Evolutionary conservation across 148 eudicot genomes (phyloP), one percentile per base, ranked within the genome.

Genomic region (Silene conica): DNA sequence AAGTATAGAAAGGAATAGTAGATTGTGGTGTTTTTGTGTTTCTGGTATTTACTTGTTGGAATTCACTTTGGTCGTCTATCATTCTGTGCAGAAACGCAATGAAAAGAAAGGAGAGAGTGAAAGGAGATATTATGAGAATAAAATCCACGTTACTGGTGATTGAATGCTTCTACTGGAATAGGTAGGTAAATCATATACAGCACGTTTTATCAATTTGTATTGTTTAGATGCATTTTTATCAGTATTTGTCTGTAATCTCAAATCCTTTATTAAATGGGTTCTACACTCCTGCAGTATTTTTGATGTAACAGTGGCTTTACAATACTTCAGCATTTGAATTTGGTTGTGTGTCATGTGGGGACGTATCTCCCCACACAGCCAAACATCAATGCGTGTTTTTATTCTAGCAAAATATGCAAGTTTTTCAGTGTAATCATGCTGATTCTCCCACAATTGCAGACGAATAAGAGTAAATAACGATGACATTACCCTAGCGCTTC

Each of bases 51-150:
- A 43, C 10, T 66, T 22, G 19, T 60, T 70, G 46, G 55, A 34
- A 7, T 23, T 68, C 23, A 59, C 1, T 18, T 72, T 4, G 45
- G 56, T 22, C 20, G 0, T 64, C 43, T 79, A 8, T 19, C 67
- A 1, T 22, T 74, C 43, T 69, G 22, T 83, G 72, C 89, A 95
- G 99, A 95, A 92, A 82, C 99, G 99, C 78, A 92, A 95, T 58
- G 99, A 88, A 73, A 92, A 86, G 80, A 95, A 92, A 82, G 82
- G 82, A 69, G 96, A 80, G 80, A 95, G 99, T 67, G 97, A 95
- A 82, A 85, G 81, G 77, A 87, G 87, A 76, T 95, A 95, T 64
- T 92, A 95, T 31, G 99, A 95, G 70, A 84, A 70, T 18, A 95
- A 87, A 80, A 78, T 87, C 19, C 84, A 56, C 43, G 89, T 90